A percentile compares a stretch with the other conserved stretches of the same genome.
Evolutionary conservation across 495 filamentous ascomycete species (phyloP).

Genomic region (Lasiosphaeriaceae sp.): DNA sequence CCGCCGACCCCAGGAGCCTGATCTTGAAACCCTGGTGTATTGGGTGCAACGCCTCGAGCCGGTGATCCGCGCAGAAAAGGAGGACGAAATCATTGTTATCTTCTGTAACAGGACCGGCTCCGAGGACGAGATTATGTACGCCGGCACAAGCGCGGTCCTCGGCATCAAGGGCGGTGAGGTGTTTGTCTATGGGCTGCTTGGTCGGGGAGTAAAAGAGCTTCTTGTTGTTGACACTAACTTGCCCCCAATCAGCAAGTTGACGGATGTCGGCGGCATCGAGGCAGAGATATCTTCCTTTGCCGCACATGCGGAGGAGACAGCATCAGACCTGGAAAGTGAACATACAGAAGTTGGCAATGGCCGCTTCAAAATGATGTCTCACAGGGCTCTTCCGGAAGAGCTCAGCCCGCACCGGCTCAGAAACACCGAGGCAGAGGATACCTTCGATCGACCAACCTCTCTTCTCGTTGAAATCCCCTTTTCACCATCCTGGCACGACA

Average conservation of each 20-base stretch:
- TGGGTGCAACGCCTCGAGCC: constrained; percentile 85
- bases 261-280: constrained; percentile 12
- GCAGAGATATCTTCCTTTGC: background rate
- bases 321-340: constrained; percentile 1
- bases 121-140: constrained; percentile 68
- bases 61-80: constrained; percentile 53
- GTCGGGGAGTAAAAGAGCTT: constrained; percentile 60
- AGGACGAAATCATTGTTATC: constrained; percentile 68
- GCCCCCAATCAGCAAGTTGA: constrained; percentile 24
- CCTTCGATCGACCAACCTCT: too few relatives aligned
- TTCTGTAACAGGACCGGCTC: constrained; percentile 78
- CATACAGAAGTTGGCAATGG: background rate
- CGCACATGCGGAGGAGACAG: background rate
- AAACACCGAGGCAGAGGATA: too few relatives aligned
- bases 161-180: constrained; percentile 65
- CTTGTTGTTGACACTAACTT: constrained; percentile 58
- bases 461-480: too few relatives aligned
- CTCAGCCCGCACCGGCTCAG: background rate
- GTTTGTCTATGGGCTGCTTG: constrained; percentile 63
- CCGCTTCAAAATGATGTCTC: background rate
- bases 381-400: background rate
- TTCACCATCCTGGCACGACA: too few relatives aligned
- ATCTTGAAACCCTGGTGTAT: constrained; percentile 78
- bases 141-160: constrained; percentile 80
- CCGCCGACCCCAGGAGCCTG: constrained; percentile 53